These are phyloP conservation scores for Tulasnella sp. DNA, from an alignment of 768 basidiomycete genomes.

Conservation along the genomic window DNA sequence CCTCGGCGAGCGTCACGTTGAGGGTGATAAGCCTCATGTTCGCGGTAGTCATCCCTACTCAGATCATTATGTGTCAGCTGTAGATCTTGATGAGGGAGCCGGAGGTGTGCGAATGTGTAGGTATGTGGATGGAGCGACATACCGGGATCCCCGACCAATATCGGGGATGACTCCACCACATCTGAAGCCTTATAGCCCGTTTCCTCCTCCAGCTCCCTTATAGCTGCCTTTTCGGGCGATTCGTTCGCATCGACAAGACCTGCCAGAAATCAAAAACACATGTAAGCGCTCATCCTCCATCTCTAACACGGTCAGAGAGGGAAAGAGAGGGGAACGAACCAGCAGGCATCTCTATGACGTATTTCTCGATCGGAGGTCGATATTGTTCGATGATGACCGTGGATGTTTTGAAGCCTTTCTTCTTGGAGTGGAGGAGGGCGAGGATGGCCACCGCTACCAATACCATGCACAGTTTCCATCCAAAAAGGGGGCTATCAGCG, in stretches of 20 bases:
- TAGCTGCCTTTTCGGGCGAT: slow-evolving; percentile 65
- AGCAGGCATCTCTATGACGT: slow-evolving; percentile 60
- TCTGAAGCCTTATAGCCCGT: slow-evolving; percentile 69
- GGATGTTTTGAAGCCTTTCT: slow-evolving; percentile 56
- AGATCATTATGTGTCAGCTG: not conserved
- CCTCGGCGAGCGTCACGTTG: slow-evolving; percentile 50
- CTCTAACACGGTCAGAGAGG: not conserved
- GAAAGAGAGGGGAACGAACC: slow-evolving; percentile 28
- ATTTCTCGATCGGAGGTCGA: slow-evolving; percentile 72
- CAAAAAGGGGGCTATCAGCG: too few species aligned
- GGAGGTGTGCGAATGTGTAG: too few species aligned
- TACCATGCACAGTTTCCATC: not conserved
- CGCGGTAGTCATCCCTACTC: slow-evolving; percentile 80
- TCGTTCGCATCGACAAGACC: slow-evolving; percentile 84
- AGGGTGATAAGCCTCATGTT: slow-evolving; percentile 83
- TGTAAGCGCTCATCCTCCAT: not conserved
- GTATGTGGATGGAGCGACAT: slow-evolving; percentile 12
- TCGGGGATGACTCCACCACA: slow-evolving; percentile 51
- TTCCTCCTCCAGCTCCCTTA: slow-evolving; percentile 87
- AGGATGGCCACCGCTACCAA: slow-evolving; percentile 70
- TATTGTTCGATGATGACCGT: slow-evolving; percentile 88
- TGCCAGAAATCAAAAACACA: slow-evolving; percentile 24
- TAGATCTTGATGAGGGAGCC: too few species aligned
- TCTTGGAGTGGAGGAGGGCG: slow-evolving; percentile 66
- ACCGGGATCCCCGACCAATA: slow-evolving; percentile 67